Evolutionary conservation across 331 rosid species (phyloP), one percentile per base, ranked within the genome.

Genomic region (Arachis monticola): DNA sequence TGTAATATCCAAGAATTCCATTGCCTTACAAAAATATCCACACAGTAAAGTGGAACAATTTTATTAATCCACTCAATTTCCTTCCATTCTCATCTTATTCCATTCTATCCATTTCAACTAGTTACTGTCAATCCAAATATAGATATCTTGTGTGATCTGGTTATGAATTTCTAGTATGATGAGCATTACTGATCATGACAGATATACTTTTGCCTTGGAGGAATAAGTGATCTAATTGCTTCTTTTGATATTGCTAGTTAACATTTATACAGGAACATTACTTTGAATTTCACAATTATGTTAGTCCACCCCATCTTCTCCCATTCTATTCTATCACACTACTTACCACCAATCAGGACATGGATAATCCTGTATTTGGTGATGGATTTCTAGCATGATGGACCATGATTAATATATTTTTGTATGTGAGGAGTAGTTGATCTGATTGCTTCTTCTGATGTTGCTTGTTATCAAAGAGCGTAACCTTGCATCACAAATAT

Each of bases 131-230:
- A 35, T 35, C 40, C 40, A 35, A 35, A 35, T 2, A 35, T 35
- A 35, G 40, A 35, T 35, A 35, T 35, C 40, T 35, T 35, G 40
- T 32, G 7, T 60, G 57, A 74, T 78, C 61, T 65, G 67, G 27
- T 73, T 41, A 73, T 77, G 80, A 69, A 69, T 74, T 52, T 74
- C 79, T 59, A 64, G 71, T 62, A 27, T 56, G 60, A 41, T 9
- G 32, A 51, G 58, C 61, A 56, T 41, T 52, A 14, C 13, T 8
- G 42, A 44, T 64, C 77, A 42, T 63, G 62, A 30, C 69, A 53
- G 31, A 41, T 52, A 60, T 44, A 44, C 53, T 53, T 60, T 72
- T 81, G 9, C 64, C 13, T 60, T 2, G 10, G 38, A 60, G 32
- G 59, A 64, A 12, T 77, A 55, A 47, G 38, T 45, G 27, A 60